Evolutionary conservation across 148 eudicot genomes (phyloP).

Genomic region (Heliosperma pusillum): DNA sequence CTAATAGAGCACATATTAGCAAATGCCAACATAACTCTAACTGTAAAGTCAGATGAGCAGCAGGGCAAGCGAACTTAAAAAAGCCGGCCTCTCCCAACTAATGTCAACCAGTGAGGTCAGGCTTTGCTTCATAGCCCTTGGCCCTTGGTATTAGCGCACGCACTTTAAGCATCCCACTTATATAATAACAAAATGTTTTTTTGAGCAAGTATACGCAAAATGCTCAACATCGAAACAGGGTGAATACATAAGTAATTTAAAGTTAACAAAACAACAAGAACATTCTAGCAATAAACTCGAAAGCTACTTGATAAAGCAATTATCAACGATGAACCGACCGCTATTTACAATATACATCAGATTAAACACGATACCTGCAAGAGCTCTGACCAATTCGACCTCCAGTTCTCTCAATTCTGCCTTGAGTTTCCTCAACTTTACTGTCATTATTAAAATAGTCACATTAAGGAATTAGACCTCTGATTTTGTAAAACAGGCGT

Average conservation of each 20-base stretch:
- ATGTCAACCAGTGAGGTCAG: not conserved
- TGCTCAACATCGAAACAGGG: not conserved
- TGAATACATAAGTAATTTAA: too few relatives aligned
- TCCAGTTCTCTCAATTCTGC: conserved; percentile 63
- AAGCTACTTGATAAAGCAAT: not conserved
- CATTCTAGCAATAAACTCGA: not conserved
- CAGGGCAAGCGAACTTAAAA: not conserved
- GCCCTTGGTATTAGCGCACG: too few relatives aligned
- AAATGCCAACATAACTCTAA: not conserved
- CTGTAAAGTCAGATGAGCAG: not conserved
- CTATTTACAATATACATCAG: not conserved
- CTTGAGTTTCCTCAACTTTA: conserved; percentile 60
- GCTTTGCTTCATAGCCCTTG: not conserved
- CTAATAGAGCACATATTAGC: not conserved
- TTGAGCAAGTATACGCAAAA: not conserved
- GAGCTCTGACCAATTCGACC: conserved; percentile 67
- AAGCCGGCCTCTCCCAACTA: not conserved
- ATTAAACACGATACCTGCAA: conserved; percentile 54
- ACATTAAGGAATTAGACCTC: not conserved
- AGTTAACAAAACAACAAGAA: not conserved
- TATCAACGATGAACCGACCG: not conserved
- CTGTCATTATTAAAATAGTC: conserved; percentile 33
- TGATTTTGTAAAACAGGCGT: not conserved
- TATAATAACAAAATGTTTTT: not conserved
- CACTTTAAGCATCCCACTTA: not conserved